Evolutionary conservation across 306 rosid genomes (phyloP).

Genomic region (Cicer arietinum): DNA sequence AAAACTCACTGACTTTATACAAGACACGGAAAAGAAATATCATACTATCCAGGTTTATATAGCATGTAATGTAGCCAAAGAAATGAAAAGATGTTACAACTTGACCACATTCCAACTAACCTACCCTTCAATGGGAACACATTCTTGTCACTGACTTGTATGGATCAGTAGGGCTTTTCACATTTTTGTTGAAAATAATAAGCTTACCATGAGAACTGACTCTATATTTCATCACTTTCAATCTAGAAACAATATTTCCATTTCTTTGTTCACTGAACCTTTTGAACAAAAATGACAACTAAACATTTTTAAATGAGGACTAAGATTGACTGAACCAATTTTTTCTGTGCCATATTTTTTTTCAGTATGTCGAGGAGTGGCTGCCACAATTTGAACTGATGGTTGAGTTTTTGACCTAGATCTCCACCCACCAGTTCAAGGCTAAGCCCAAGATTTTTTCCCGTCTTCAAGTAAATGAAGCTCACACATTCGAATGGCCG

Average conservation of each 20-base stretch:
- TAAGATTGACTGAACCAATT: not conserved
- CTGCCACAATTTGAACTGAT: not conserved
- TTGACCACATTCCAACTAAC: not conserved
- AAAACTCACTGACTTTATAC: not conserved
- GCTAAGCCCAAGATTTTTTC: not conserved
- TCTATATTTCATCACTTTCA: not conserved
- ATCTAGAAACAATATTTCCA: not conserved
- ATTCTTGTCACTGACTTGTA: not conserved
- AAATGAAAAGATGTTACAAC: not conserved
- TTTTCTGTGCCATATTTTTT: not conserved
- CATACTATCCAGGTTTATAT: slow-evolving; percentile 29
- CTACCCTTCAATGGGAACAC: slow-evolving; percentile 9
- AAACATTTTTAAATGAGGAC: not conserved
- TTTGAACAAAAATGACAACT: slow-evolving; percentile 2
- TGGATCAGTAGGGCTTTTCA: not conserved
- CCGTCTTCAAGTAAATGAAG: not conserved
- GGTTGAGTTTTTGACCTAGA: not conserved
- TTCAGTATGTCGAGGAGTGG: not conserved
- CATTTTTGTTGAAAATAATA: not conserved
- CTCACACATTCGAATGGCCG: not conserved
- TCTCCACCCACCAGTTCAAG: not conserved
- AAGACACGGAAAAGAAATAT: not conserved
- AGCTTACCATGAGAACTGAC: not conserved
- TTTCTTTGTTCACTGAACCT: not conserved
- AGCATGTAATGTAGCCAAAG: not conserved